Evolutionary conservation across 345 rosid genomes (phyloP).

Genomic region (Corchorus olitorius): DNA sequence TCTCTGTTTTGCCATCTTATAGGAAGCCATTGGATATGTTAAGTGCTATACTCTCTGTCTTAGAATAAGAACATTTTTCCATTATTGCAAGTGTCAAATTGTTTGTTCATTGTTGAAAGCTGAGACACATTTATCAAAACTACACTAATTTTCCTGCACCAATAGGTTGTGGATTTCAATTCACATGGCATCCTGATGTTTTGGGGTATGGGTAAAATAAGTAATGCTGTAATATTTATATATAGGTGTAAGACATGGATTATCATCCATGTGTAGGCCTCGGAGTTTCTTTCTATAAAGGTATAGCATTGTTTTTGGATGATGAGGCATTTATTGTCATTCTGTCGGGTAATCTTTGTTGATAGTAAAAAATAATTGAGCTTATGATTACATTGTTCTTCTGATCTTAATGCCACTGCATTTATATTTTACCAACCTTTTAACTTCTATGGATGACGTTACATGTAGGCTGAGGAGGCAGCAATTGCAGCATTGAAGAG

Average conservation of each 20-base stretch:
- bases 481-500: constrained; percentile 69
- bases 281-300: not conserved
- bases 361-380: not conserved
- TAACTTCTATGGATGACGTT: not conserved
- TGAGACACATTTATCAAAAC: not conserved
- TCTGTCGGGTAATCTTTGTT: not conserved
- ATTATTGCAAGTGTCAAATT: not conserved
- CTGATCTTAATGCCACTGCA: not conserved
- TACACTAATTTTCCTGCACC: not conserved
- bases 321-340: not conserved
- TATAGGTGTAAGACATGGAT: not conserved
- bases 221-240: not conserved
- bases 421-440: not conserved
- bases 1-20: not conserved
- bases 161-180: not conserved
- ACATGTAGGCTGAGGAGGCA: constrained; percentile 78
- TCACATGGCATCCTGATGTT: not conserved
- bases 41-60: not conserved
- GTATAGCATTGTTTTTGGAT: not conserved
- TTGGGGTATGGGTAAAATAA: not conserved
- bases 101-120: not conserved
- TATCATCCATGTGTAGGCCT: not conserved
- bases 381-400: not conserved
- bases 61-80: not conserved
- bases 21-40: not conserved